Evolutionary conservation across 306 rosid genomes (phyloP), one percentile per base, ranked within the genome.

Genomic region (Gastrolobium villosum): DNA sequence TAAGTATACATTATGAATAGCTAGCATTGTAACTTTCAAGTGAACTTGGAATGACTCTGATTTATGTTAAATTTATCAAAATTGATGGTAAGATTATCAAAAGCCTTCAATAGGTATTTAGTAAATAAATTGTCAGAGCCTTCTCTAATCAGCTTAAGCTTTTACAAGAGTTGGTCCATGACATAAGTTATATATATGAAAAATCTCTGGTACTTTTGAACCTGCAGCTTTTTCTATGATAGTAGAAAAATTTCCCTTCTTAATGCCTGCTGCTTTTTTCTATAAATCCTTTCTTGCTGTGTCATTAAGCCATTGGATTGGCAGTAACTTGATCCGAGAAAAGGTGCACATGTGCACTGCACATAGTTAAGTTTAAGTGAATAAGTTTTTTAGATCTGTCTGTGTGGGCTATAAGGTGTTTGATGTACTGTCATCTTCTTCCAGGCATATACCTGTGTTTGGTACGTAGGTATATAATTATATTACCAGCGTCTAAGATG

Each of bases 351-450:
- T 61, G 34, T 60, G n/a, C 57, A 50, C 70, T 60, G n/a, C 57
- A 50, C 70, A 45, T n/a, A 1, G 50, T 63, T 44, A 5, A 59
- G 8, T 35, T 67, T 3, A 65, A 50, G 75, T 20, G 37, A 30
- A 52, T 53, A 30, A 15, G 10, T 53, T 72, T 64, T 55, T 13
- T 66, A n/a, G 15, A 35, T 26, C 3, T 72, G 10, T 6, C 6
- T 30, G 5, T 73, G 75, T 54, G 41, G 32, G 50, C 73, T 10
- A 4, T 10, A 4, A 10, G 70, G 9, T 69, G 14, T 37, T 60
- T 60, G 15, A 15, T 44, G 4, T 54, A 5, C 43, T 53, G 13
- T 72, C 73, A 72, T 52, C 54, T 52, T 50, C 67, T 52, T 72
- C 84, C 15, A 9, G 40, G 68, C 45, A 34, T 57, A 13, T 45